Evolutionary conservation across 495 filamentous ascomycete species (phyloP).

Genomic region (Penicillium pancosmium): DNA sequence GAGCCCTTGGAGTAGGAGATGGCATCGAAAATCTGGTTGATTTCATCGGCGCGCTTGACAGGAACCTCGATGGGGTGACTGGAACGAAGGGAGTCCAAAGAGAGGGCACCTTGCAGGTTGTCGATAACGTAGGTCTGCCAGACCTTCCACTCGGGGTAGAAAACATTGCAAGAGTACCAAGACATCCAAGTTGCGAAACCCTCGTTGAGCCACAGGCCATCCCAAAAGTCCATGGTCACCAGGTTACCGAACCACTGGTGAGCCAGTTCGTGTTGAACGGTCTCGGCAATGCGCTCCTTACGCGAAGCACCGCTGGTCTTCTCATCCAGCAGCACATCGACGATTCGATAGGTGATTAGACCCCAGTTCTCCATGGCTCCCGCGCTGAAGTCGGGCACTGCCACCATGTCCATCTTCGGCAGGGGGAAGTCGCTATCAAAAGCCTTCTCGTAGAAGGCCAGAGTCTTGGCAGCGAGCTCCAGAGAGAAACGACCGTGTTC

Average conservation of each 20-base stretch:
- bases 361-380: slow-evolving; percentile 99
- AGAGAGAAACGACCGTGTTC: slow-evolving; percentile 68
- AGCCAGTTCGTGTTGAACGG: slow-evolving; percentile 94
- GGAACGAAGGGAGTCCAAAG: slow-evolving; percentile 87
- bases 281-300: slow-evolving; percentile 91
- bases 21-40: slow-evolving; percentile 98
- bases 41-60: slow-evolving; percentile 90
- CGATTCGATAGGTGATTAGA: slow-evolving; percentile 89
- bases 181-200: slow-evolving; percentile 94
- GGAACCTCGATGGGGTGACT: slow-evolving; percentile 97
- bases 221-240: slow-evolving; percentile 99
- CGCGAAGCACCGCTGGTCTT: slow-evolving; percentile 87
- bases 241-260: slow-evolving; percentile 99
- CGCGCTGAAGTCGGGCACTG: slow-evolving; percentile 90
- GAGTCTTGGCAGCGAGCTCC: slow-evolving; percentile 61
- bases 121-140: slow-evolving; percentile 95
- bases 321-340: slow-evolving; percentile 90
- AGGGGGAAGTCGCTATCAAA: slow-evolving; percentile 57
- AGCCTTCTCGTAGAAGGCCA: slow-evolving; percentile 57
- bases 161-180: slow-evolving; percentile 62
- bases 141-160: slow-evolving; percentile 99
- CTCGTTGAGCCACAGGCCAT: slow-evolving; percentile 97
- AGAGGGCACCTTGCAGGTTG: slow-evolving; percentile 83
- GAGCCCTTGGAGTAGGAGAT: slow-evolving; percentile 98
- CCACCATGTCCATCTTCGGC: slow-evolving; percentile 98